Base-by-base conservation (phyloP, 2,329 filamentous ascomycete species). In the Trichoderma aggressivum region DNA sequence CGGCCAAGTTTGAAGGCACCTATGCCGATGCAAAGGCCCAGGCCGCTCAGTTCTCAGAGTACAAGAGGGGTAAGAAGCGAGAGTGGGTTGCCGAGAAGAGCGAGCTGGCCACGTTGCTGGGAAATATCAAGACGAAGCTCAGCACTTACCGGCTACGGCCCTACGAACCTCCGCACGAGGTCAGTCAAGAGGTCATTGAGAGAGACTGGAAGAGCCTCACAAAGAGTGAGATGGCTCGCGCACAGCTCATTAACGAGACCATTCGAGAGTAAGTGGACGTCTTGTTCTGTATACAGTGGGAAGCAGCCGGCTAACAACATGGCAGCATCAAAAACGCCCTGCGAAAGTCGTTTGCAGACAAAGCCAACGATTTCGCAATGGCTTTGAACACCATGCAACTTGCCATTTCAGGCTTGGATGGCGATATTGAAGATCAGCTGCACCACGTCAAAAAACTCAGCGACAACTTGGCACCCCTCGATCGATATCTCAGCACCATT, bases 61-160 rank as follows among this genome's bases (percentile, higher is more conserved):
- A 97, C 85, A 99, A 98, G 84, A 89, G 90, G 77, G 94, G 91
- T 67, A 88, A 92, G 82, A 99, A 99, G 85, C 89, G 96, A 72
- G 90, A 93, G 72, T 99, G 96, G 96, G 96, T 99, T 32, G 96
- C 94, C 1, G 96, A 99, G 83, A 98, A 98, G 86, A 97, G 94
- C 71, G 96, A 99, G 78, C 86, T 99, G 70, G 94, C 94, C 43
- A 96, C 95, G 5, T 84, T 99, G 72, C 84, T 99, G 70, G 96
- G 96, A 43, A 99, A 99, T 81, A 98, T 99, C 86, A 98, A 98
- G 86, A 99, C 96, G 1, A 99, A 99, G 81, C 86, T 99, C 76
- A 94, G 93, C 76, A 99, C 96, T 53, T 99, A 99, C 80, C 90
- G 94, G 63, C 83, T 99, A 70, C 89, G 93, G 73, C 92, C 95